A percentile compares a stretch with the other conserved stretches of the same genome.
These are phyloP conservation scores for Teunomyces panamensis DNA, from an alignment of 805 yeast genomes.

Conservation along the genomic window DNA sequence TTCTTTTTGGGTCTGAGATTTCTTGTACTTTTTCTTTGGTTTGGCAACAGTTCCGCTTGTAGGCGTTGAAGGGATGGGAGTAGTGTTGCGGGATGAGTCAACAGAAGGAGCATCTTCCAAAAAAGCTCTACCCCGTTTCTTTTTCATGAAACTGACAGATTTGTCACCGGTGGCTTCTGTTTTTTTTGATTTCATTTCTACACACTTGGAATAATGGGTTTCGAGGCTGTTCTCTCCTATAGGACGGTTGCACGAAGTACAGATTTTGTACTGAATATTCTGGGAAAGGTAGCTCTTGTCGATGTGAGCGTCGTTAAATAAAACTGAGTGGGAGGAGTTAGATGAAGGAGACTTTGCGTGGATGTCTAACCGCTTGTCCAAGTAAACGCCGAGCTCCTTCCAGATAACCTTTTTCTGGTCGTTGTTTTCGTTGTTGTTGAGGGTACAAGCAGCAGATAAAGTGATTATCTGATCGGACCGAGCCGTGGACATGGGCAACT, in stretches of 20 bases:
- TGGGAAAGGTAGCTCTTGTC: slow-evolving; percentile 30
- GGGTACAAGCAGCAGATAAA: slow-evolving; percentile 24
- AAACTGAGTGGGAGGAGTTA: slow-evolving; percentile 17
- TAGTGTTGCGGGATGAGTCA: slow-evolving; percentile 36
- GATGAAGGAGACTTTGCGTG: slow-evolving; percentile 20
- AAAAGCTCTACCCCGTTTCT: slow-evolving; percentile 24
- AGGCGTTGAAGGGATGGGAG: slow-evolving; percentile 31
- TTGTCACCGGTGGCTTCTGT: slow-evolving; percentile 11
- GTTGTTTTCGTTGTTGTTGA: slow-evolving; percentile 16
- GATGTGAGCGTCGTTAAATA: slow-evolving; percentile 20
- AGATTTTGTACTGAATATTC: slow-evolving; percentile 35
- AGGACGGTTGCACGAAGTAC: slow-evolving; percentile 39
- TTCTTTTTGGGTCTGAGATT: slow-evolving; percentile 42
- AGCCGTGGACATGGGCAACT: slow-evolving; percentile 17
- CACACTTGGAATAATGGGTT: slow-evolving; percentile 34
- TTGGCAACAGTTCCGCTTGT: slow-evolving; percentile 15
- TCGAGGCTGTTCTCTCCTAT: slow-evolving; percentile 34
- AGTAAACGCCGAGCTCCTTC: slow-evolving; percentile 44
- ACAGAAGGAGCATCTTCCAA: slow-evolving; percentile 39
- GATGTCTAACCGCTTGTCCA: slow-evolving; percentile 36
- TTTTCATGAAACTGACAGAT: slow-evolving; percentile 20
- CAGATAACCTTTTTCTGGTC: slow-evolving; percentile 30
- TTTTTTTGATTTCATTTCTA: slow-evolving; percentile 32
- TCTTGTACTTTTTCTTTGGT: slow-evolving; percentile 44
- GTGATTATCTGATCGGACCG: slow-evolving; percentile 24